Conservation (phyloP, 345 rosid genomes). For the Noccaea caerulescens region DNA sequence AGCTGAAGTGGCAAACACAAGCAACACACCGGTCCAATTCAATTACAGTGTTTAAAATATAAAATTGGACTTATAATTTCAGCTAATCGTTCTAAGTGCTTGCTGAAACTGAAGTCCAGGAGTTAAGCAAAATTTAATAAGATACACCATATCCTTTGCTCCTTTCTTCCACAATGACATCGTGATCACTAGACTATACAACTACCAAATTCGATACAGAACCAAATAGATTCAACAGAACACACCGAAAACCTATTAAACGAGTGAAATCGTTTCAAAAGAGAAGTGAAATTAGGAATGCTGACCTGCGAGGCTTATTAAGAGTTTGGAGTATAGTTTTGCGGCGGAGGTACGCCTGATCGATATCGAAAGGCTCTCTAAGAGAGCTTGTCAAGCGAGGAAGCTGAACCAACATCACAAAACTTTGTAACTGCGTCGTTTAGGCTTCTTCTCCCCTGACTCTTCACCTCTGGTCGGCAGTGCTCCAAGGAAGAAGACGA, state of each 20-base stretch:
- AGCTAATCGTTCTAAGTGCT: not conserved
- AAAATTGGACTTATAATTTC: not conserved
- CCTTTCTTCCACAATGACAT: slow-evolving; percentile 1
- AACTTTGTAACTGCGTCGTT: slow-evolving; percentile 24
- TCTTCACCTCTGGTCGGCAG: not conserved
- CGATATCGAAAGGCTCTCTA: slow-evolving; percentile 83
- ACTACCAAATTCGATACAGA: slow-evolving; percentile 23
- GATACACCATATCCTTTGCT: not conserved
- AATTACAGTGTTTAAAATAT: not conserved
- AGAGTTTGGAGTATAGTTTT: slow-evolving; percentile 63
- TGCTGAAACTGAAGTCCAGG: not conserved
- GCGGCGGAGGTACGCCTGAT: slow-evolving; percentile 86
- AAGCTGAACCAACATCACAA: slow-evolving; percentile 65
- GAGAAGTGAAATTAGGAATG: slow-evolving; percentile 4
- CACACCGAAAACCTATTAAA: not conserved
- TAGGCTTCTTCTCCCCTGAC: slow-evolving; percentile 18
- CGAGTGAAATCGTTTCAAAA: slow-evolving; percentile 6
- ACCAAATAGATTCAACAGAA: slow-evolving; percentile 11
- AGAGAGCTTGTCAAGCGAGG: slow-evolving; percentile 88
- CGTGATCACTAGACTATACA: slow-evolving; percentile 20
- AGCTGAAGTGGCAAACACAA: slow-evolving; percentile 23
- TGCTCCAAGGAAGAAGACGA: slow-evolving; percentile 21
- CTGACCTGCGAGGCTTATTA: slow-evolving; percentile 60
- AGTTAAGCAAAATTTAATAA: not conserved
- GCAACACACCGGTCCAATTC: slow-evolving; percentile 5